Evolutionary conservation across 306 rosid genomes (phyloP).

Genomic region (Oxytropis ochrocephala): DNA sequence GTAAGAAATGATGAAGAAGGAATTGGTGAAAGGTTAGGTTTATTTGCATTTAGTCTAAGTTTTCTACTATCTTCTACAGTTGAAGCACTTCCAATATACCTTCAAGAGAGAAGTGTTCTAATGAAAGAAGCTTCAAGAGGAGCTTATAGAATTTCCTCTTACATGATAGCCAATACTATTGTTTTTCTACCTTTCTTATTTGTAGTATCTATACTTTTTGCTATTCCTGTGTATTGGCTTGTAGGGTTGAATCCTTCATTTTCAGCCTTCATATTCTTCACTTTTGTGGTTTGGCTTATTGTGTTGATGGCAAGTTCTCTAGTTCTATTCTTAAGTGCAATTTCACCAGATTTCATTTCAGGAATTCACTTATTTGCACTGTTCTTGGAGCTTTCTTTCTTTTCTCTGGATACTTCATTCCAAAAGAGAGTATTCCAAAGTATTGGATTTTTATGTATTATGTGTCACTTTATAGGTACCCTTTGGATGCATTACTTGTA

Average conservation of each 20-base stretch:
- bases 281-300: constrained; percentile 79
- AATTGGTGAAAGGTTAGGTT: constrained; percentile 59
- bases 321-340: constrained; percentile 71
- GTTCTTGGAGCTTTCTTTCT: constrained; percentile 84
- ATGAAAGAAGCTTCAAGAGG: constrained; percentile 93
- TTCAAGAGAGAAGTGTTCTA: constrained; percentile 72
- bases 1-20: constrained; percentile 68
- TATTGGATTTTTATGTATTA: constrained; percentile 94
- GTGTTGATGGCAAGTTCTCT: constrained; percentile 88
- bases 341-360: constrained; percentile 85
- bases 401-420: constrained; percentile 93
- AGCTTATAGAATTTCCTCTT: constrained; percentile 67
- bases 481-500: constrained; percentile 66
- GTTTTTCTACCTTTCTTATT: constrained; percentile 77
- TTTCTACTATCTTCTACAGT: constrained; percentile 86
- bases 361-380: constrained; percentile 76
- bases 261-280: constrained; percentile 60
- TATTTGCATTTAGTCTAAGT: constrained; percentile 84
- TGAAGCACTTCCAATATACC: constrained; percentile 85
- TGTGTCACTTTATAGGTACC: constrained; percentile 82
- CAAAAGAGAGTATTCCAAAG: constrained; percentile 76
- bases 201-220: constrained; percentile 58
- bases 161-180: constrained; percentile 79
- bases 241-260: constrained; percentile 81
- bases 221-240: constrained; percentile 74